Evolutionary conservation across 768 basidiomycete species (phyloP), one percentile per base, ranked within the genome.

Genomic region (Psilocybe cubensis): DNA sequence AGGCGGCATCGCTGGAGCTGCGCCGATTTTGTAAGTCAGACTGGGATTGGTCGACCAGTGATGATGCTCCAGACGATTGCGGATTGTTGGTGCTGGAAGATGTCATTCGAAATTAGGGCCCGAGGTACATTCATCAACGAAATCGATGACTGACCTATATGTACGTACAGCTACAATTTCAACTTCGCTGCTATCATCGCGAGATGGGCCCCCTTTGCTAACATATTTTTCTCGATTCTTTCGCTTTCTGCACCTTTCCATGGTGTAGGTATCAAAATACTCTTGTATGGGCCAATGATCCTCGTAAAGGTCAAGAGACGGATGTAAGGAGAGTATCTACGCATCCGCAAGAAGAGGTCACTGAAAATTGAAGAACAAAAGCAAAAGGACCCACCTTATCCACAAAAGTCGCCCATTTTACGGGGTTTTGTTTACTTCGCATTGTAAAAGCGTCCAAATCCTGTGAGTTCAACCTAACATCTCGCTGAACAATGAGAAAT

Each of bases 261-360:
- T 6, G 28, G 10, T 28, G 27, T 49, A 59, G 5, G 31, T 21
- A 23, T 41, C 20, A 47, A 40, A 49, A 38, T 51, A 54, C 2
- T 44, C 5, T 46, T 29, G 20, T 9, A 57, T 27, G 6, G 60
- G 60, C 60, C 56, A 61, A 18, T 51, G 20, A 14, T 57, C 28
- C 8, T 61, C 52, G 35, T 61, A 61, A 10, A 7, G 38, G 5
- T 8, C n/a, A 25, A 61, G 56, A 8, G 35, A 4, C 0, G 56
- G 56, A 23, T 61, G 44, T 2, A n/a, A 24, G 9, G 21, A 12
- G 11, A 57, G 46, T n/a, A 61, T 53, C 60, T 61, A 42, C 5
- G 28, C 9, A 52, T 41, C 9, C 5, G 21, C 17, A 17, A 9
- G 10, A 51, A n/a, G n/a, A 38, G 5, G 35, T 38, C 5, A 38